These are phyloP conservation scores for Capsella bursapastoris DNA, from an alignment of 345 rosid species.

Conservation along the genomic window DNA sequence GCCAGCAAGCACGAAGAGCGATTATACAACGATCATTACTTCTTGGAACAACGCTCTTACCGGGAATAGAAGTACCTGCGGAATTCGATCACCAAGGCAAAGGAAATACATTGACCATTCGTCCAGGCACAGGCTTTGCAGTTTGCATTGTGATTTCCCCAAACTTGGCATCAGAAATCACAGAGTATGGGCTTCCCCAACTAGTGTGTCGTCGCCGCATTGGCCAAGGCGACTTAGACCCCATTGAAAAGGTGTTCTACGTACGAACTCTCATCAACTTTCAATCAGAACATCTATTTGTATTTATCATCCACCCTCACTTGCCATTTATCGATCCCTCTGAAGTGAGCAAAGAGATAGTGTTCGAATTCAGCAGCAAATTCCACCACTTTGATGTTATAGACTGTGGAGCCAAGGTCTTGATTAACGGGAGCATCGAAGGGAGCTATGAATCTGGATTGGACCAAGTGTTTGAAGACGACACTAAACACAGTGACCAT, in stretches of 20 bases:
- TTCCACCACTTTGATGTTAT: not conserved
- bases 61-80: not conserved
- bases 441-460: conserved; percentile 7
- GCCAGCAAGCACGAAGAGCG: not conserved
- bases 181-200: not conserved
- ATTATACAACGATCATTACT: not conserved
- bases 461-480: not conserved
- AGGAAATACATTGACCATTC: not conserved
- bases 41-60: accelerated
- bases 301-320: not conserved
- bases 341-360: conserved; percentile 5
- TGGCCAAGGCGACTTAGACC: too few species aligned
- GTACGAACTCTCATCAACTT: not conserved
- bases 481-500: not conserved
- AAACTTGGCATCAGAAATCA: not conserved
- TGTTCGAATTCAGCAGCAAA: conserved; percentile 15
- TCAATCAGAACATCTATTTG: not conserved
- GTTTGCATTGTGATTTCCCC: conserved; percentile 5
- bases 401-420: conserved; percentile 22
- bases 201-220: not conserved
- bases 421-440: not conserved
- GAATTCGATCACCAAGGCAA: not conserved
- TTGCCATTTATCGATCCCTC: not conserved
- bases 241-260: too few species aligned
- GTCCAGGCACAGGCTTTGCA: not conserved